These are phyloP conservation scores for Phaeosphaeriaceae sp. DNA, from an alignment of 2,329 filamentous ascomycete species.

Conservation along the genomic window DNA sequence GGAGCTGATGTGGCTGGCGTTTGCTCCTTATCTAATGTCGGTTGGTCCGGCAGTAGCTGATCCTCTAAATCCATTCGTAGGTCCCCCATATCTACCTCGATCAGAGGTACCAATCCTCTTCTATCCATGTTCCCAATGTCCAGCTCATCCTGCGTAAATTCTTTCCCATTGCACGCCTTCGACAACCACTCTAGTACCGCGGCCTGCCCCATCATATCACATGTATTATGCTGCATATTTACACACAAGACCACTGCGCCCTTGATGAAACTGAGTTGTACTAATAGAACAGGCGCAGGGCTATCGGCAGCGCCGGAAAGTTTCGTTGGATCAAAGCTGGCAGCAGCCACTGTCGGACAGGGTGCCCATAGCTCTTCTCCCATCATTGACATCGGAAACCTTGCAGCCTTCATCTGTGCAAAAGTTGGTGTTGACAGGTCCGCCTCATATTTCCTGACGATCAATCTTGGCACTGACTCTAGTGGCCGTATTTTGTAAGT, in stretches of 20 bases:
- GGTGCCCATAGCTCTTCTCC: constrained; percentile 52
- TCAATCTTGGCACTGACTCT: constrained; percentile 40
- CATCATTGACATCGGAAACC: constrained; percentile 58
- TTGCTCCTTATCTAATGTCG: background rate
- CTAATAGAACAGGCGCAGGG: constrained; percentile 50
- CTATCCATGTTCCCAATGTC: constrained; percentile 52
- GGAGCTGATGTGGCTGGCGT: background rate
- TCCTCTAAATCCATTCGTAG: constrained; percentile 46
- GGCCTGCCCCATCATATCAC: constrained; percentile 60
- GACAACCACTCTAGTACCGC: constrained; percentile 56
- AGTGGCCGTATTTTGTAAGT: constrained; percentile 51
- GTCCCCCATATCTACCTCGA: constrained; percentile 45
- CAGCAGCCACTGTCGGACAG: constrained; percentile 49
- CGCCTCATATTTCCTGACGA: constrained; percentile 53
- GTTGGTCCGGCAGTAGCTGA: constrained; percentile 35
- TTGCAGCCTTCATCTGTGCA: constrained; percentile 44
- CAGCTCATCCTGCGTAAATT: constrained; percentile 56
- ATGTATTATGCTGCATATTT: constrained; percentile 55
- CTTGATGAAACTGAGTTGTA: constrained; percentile 58
- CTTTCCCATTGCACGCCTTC: constrained; percentile 56
- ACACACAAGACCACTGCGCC: constrained; percentile 60
- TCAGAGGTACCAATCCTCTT: constrained; percentile 47
- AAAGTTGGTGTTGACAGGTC: constrained; percentile 48
- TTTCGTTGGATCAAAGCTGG: constrained; percentile 15
- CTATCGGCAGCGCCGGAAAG: constrained; percentile 20